Evolutionary conservation across 2,329 filamentous ascomycete species (phyloP).

Genomic region (Exophiala aquamarina): DNA sequence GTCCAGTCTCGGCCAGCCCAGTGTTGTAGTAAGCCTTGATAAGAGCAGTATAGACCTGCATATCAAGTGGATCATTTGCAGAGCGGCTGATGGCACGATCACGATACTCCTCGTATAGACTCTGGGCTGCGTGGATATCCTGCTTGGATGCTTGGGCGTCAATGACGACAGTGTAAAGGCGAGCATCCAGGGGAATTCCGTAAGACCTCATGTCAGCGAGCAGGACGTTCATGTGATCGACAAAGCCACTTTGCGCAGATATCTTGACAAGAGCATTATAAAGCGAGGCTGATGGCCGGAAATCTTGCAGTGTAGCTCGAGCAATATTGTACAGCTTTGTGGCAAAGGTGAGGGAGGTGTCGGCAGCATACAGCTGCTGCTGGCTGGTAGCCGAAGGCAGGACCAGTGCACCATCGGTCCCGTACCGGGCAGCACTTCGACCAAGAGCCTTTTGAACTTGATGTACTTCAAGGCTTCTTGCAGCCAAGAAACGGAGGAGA

Average conservation of each 20-base stretch:
- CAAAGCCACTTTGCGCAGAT: constrained; percentile 76
- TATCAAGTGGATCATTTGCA: constrained; percentile 71
- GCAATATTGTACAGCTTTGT: constrained; percentile 83
- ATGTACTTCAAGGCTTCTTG: constrained; percentile 75
- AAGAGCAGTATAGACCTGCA: constrained; percentile 84
- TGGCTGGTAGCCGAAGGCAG: constrained; percentile 85
- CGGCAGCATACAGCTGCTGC: constrained; percentile 79
- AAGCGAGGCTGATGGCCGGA: constrained; percentile 73
- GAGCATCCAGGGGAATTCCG: constrained; percentile 71
- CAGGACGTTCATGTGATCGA: constrained; percentile 85
- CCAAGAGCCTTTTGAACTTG: constrained; percentile 72
- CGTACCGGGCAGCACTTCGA: constrained; percentile 79
- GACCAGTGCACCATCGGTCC: constrained; percentile 86
- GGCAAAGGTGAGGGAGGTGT: constrained; percentile 82
- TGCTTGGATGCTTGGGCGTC: constrained; percentile 81
- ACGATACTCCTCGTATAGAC: constrained; percentile 95
- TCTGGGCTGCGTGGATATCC: constrained; percentile 82
- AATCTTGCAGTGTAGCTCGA: constrained; percentile 58
- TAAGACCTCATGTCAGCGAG: constrained; percentile 88
- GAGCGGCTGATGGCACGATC: constrained; percentile 69
- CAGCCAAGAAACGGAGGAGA: constrained; percentile 77
- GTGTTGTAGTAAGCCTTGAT: constrained; percentile 85
- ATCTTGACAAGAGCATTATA: constrained; percentile 84
- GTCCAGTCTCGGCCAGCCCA: constrained; percentile 75
- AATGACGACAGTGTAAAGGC: constrained; percentile 91